Conservation (phyloP, 2,329 filamentous ascomycete genomes). For the Colletotrichum karsti region DNA sequence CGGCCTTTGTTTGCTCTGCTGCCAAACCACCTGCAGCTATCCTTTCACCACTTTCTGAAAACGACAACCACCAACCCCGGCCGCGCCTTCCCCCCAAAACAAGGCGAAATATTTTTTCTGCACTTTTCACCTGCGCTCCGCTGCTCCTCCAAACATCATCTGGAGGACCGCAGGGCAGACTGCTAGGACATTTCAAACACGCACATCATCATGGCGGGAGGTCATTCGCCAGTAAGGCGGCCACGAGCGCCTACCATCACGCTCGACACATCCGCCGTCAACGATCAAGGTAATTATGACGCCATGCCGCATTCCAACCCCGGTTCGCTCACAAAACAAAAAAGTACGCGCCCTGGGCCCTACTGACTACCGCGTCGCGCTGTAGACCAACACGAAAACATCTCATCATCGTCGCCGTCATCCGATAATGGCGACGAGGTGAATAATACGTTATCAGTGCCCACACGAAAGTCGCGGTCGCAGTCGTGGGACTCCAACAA, state of each 20-base stretch:
- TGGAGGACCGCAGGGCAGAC: background rate
- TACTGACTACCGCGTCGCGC: constrained; percentile 10
- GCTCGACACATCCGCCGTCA: constrained; percentile 30
- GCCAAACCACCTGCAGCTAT: background rate
- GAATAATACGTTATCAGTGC: constrained; percentile 29
- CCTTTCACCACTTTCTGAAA: background rate
- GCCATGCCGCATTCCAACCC: constrained; percentile 7
- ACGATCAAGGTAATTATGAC: constrained; percentile 31
- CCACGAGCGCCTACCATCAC: constrained; percentile 31
- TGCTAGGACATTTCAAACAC: background rate
- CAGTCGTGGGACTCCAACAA: constrained; percentile 29
- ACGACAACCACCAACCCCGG: background rate
- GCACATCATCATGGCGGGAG: constrained; percentile 11
- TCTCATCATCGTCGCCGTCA: constrained; percentile 17
- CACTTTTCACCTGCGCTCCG: background rate
- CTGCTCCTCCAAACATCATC: background rate
- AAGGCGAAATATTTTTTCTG: background rate
- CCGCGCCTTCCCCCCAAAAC: background rate
- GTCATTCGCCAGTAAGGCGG: constrained; percentile 17
- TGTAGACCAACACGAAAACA: constrained; percentile 8
- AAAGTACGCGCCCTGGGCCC: background rate
- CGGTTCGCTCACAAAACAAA: background rate
- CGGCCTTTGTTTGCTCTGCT: constrained; percentile 18
- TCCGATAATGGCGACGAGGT: constrained; percentile 24
- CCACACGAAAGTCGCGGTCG: constrained; percentile 29